phyloP scores from a whole-genome alignment of 164 flowering plant genomes.

The grape (Vitis vinifera) region ASM3070453v1 NC_081805.1:646501-647000 shows the following conservation, averaged over 20 bases:
- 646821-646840: conserved; percentile 11
- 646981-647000: conserved; percentile 94
- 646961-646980: conserved; percentile 83
- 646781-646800: conserved; percentile 12
- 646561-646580: too few species aligned
- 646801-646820: conserved; percentile 7
- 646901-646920: conserved; percentile 59
- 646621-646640: too few species aligned
- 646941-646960: conserved; percentile 94
- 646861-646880: conserved; percentile 98
- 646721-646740: too few species aligned
- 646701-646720: too few species aligned
- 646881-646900: conserved; percentile 92
- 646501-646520: too few species aligned
- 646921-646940: conserved; percentile 92
- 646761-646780: conserved; percentile 8
- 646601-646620: too few species aligned
- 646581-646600: too few species aligned
- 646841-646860: conserved; percentile 75
- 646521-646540: too few species aligned
- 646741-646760: background rate
- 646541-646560: too few species aligned
- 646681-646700: too few species aligned
- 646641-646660: too few species aligned
- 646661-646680: too few species aligned